Conservation (phyloP, 331 rosid species). For the Pyracantha coccinea region DNA sequence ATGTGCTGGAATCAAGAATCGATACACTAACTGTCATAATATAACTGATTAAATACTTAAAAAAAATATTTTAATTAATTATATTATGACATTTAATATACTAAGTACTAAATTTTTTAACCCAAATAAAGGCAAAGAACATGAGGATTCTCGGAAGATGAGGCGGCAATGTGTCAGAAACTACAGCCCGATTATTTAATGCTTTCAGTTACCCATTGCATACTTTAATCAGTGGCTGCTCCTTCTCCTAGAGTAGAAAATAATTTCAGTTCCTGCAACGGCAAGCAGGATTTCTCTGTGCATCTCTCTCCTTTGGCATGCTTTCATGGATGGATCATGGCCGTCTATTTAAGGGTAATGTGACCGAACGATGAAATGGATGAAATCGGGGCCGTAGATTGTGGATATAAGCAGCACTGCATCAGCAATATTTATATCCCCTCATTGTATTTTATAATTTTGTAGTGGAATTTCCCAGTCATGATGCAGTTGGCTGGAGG, state of each 20-base stretch:
- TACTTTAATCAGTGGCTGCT: neutral
- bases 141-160: neutral
- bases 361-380: neutral
- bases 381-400: neutral
- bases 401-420: neutral
- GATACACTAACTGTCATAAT: too few species aligned
- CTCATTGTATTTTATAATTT: neutral
- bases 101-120: too few species aligned
- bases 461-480: neutral
- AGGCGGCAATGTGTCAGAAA: constrained; percentile 1
- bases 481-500: constrained; percentile 11
- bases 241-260: neutral
- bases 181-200: neutral
- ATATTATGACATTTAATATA: too few species aligned
- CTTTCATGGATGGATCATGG: neutral
- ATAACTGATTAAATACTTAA: too few species aligned
- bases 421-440: too few species aligned
- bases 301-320: neutral
- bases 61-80: too few species aligned
- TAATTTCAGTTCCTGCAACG: neutral
- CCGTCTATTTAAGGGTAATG: neutral
- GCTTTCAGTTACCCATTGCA: neutral
- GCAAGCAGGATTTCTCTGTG: neutral
- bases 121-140: neutral
- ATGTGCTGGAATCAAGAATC: accelerated